These are phyloP conservation scores for Aspergillus japonicus DNA, from an alignment of 2,329 filamentous ascomycete genomes.

Conservation along the genomic window DNA sequence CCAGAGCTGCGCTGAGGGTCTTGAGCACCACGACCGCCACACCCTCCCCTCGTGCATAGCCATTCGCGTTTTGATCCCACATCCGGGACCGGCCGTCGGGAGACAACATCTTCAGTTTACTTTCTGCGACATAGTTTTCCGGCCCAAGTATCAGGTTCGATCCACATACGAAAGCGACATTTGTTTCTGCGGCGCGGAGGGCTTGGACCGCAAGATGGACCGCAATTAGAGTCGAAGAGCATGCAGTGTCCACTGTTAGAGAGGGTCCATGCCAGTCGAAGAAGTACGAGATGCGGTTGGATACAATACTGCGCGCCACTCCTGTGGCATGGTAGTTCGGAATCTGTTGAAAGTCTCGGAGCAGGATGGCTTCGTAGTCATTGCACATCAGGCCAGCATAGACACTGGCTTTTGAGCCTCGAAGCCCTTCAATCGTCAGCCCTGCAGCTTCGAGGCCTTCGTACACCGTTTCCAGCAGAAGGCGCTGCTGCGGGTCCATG, in stretches of 20 bases:
- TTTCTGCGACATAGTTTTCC: constrained; percentile 8
- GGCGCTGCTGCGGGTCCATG: constrained; percentile 15
- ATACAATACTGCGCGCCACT: constrained; percentile 31
- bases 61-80: constrained; percentile 45
- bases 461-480: constrained; percentile 14
- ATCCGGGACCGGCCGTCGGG: constrained; percentile 50
- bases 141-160: constrained; percentile 18
- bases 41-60: constrained; percentile 54
- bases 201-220: constrained; percentile 27
- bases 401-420: background rate
- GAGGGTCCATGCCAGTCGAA: constrained; percentile 26
- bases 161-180: constrained; percentile 9
- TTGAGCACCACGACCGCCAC: constrained; percentile 52
- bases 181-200: constrained; percentile 20
- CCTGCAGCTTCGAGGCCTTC: constrained; percentile 10
- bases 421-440: background rate
- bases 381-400: constrained; percentile 9
- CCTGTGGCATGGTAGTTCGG: constrained; percentile 17
- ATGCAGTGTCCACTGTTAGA: constrained; percentile 46
- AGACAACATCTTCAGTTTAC: constrained; percentile 42
- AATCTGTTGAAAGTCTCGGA: background rate
- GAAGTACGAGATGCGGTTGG: constrained; percentile 34
- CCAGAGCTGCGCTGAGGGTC: constrained; percentile 46
- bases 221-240: constrained; percentile 38
- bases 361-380: constrained; percentile 6